Evolutionary conservation across 331 rosid species (phyloP).

Genomic region (Acacia pycnantha): DNA sequence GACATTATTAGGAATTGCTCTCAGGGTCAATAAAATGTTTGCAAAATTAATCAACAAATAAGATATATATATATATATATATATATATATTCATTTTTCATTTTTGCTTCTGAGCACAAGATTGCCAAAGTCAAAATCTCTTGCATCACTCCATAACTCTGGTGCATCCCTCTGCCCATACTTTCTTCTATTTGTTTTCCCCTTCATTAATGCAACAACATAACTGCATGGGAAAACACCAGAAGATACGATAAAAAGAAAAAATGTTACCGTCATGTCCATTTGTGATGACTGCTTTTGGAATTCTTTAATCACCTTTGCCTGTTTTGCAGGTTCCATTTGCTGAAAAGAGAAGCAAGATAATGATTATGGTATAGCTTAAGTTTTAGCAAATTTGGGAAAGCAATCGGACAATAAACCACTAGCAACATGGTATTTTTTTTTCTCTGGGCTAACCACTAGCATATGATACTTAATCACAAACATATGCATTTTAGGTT

Average conservation of each 20-base stretch:
- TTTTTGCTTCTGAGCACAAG: neutral
- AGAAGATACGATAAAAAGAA: conserved; percentile 3
- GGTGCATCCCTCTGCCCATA: neutral
- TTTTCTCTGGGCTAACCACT: neutral
- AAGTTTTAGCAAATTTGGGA: neutral
- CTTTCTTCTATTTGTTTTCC: neutral
- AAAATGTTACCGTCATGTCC: conserved; percentile 88
- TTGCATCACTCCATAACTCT: neutral
- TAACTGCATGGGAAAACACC: neutral
- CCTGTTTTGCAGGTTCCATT: conserved; percentile 97
- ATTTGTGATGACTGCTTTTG: conserved; percentile 93
- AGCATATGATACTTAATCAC: neutral
- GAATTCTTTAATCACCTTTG: conserved; percentile 79
- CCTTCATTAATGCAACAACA: conserved; percentile 12
- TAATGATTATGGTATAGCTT: neutral
- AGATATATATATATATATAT: neutral
- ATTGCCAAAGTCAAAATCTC: neutral
- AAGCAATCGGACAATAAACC: neutral
- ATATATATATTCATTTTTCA: no score
- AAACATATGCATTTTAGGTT: neutral
- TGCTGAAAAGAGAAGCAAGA: conserved; percentile 58
- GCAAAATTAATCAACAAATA: neutral
- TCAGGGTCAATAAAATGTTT: neutral
- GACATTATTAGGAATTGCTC: neutral
- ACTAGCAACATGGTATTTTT: neutral